phyloP scores from a whole-genome alignment of 768 basidiomycete genomes.

The Termitomyces bulborhizus region DNA sequence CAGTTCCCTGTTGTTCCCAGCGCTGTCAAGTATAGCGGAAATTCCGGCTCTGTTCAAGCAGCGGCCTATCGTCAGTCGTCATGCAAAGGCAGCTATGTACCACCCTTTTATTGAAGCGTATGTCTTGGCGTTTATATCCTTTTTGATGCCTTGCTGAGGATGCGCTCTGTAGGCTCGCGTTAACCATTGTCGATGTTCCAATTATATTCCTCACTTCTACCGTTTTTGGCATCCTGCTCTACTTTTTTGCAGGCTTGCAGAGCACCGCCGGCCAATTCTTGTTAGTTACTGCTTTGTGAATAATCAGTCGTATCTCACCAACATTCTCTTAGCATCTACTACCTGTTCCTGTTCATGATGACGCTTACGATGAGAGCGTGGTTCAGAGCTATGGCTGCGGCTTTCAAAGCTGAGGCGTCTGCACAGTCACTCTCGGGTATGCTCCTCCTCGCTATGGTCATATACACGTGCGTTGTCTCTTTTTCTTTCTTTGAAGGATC shows the following conservation, averaged over 20 bases:
- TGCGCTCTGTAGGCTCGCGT: conserved; percentile 35
- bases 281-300: conserved; percentile 28
- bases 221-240: conserved; percentile 45
- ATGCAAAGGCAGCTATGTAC: conserved; percentile 57
- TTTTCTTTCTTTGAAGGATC: background rate
- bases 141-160: background rate
- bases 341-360: conserved; percentile 51
- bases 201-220: conserved; percentile 42
- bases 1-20: conserved; percentile 54
- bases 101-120: conserved; percentile 42
- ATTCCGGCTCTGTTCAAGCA: conserved; percentile 58
- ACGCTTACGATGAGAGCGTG: conserved; percentile 67
- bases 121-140: conserved; percentile 1
- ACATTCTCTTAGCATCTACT: conserved; percentile 38
- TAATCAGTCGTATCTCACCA: background rate
- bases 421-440: conserved; percentile 49
- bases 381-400: conserved; percentile 65
- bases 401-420: conserved; percentile 50
- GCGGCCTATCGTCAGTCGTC: conserved; percentile 53
- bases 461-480: conserved; percentile 40
- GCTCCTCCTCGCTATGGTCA: conserved; percentile 44
- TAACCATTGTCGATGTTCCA: conserved; percentile 58
- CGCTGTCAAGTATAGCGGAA: conserved; percentile 56
- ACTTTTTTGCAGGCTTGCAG: conserved; percentile 59
- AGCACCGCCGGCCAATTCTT: conserved; percentile 55